Evolutionary conservation across 148 eudicot species (phyloP).

Genomic region (Simmondsia chinensis): DNA sequence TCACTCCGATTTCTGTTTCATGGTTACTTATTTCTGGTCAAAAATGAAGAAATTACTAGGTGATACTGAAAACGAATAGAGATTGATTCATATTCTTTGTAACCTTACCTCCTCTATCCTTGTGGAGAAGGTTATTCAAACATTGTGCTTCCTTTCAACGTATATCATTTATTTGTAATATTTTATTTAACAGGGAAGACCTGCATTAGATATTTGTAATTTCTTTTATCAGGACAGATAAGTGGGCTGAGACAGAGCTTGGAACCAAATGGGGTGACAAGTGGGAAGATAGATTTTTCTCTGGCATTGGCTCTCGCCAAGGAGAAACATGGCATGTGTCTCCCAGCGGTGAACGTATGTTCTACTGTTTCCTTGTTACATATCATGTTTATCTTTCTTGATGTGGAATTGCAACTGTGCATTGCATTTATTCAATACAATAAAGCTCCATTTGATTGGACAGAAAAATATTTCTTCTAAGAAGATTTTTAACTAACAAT

Average conservation of each 20-base stretch:
- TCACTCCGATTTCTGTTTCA: too few species aligned
- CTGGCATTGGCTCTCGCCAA: conserved; percentile 95
- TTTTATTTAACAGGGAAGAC: background rate
- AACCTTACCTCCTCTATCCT: too few species aligned
- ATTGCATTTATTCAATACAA: background rate
- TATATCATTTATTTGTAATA: too few species aligned
- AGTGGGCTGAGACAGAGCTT: conserved; percentile 98
- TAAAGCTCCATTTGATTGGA: too few species aligned
- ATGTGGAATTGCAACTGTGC: background rate
- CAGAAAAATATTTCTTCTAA: too few species aligned
- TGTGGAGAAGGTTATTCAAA: too few species aligned
- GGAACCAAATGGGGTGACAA: conserved; percentile 99
- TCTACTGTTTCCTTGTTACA: conserved; percentile 1
- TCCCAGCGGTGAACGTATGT: conserved; percentile 70
- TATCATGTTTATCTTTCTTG: background rate
- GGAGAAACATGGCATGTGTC: conserved; percentile 99
- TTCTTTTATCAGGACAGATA: conserved; percentile 72
- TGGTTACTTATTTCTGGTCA: too few species aligned
- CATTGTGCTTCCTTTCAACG: too few species aligned
- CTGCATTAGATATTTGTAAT: conserved; percentile 2
- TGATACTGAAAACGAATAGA: too few species aligned
- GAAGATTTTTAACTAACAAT: too few species aligned
- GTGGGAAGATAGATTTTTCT: conserved; percentile 93
- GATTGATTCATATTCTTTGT: too few species aligned
- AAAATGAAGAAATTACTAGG: too few species aligned